Evolutionary conservation across 2,329 filamentous ascomycete species (phyloP), one percentile per base, ranked within the genome.

Genomic region (Aspergillus sp.): DNA sequence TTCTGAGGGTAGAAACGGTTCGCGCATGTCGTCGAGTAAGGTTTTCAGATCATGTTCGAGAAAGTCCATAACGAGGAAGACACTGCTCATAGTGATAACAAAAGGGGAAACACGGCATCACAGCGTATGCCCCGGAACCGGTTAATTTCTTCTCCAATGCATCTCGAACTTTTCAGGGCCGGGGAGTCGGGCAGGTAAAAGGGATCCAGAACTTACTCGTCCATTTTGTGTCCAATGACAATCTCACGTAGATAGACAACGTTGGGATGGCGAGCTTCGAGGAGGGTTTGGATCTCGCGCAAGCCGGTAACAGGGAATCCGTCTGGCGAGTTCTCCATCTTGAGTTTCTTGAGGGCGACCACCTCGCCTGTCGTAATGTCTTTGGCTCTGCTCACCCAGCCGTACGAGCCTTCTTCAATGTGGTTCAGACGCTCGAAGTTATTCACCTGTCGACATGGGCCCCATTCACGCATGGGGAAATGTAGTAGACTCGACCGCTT

Each of bases 391-490:
- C 90, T 90, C 4, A 98, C 93, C 79, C 84, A 91, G 41, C 93
- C 93, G 67, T 98, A 98, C 6, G 89, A 89, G 33, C 93, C 93
- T 72, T 98, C 93, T 68, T 97, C 93, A 59, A 98, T 98, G 64
- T 93, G 86, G 67, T 98, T 98, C 48, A 98, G 75, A 56, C 87
- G 86, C 60, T 96, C 87, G 70, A 90, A 98, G 61, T 88, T 84
- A 61, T 91, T 85, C 28, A 94, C 85, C 63, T 86, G 86, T 50
- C 86, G 78, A 61, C 85, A 86, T 3, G 79, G 75, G 48, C 80
- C 77, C 81, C 89, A 94, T 55, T 73, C 67, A 7, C 79, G 78
- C 9, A 75, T 73, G 7, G 85, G 78, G 61, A 94, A 90, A 7
- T 85, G 81, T 38, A 96, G 68, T 2, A 94, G 73, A 52, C 77